Evolutionary conservation across 495 filamentous ascomycete genomes (phyloP), one percentile per base, ranked within the genome.

Genomic region (Penicillium herquei): DNA sequence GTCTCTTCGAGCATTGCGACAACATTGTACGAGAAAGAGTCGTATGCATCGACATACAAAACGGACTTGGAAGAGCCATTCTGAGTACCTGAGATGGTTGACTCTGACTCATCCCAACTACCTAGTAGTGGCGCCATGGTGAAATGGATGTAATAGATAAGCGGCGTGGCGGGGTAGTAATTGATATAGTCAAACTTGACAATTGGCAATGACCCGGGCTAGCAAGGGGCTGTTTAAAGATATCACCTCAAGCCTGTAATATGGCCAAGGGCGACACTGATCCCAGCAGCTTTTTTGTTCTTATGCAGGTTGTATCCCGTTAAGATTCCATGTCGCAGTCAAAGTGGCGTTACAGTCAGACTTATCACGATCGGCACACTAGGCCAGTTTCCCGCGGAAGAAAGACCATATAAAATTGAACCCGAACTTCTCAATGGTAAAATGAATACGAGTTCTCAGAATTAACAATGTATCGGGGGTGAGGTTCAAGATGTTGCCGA

Each of bases 1-100:
- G 76, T 75, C 8, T 87, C 83, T 56, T 84, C 77, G 14, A 97
- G 79, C 59, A 94, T 84, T 13, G 86, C 80, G 42, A 92, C 82
- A 55, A 97, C 92, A 76, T 96, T 97, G 73, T 96, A 89, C 41
- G 92, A 87, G 75, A 96, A 97, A 50, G 92, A 96, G 72, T 97
- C 94, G 64, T 96, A 95, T 49, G 92, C 91, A 67, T 98, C 94
- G 41, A 98, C 72, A 69, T 94, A 92, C 42, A 98, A 83, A 49
- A 97, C 84, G 43, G 74, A 81, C 39, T 70, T 77, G 37, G 46
- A 47, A 12, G 53, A 42, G 1, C 41, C 32, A 49, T 14, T 35
- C 26, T 48, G 51, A 39, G 14, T 21, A 11, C 16, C 44, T 31
- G 57, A 52, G 17, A 17, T 21, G 37, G 41, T 32, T 14, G 16